Evolutionary conservation across 805 yeast species (phyloP).

Genomic region (Metschnikowia vanudenii): DNA sequence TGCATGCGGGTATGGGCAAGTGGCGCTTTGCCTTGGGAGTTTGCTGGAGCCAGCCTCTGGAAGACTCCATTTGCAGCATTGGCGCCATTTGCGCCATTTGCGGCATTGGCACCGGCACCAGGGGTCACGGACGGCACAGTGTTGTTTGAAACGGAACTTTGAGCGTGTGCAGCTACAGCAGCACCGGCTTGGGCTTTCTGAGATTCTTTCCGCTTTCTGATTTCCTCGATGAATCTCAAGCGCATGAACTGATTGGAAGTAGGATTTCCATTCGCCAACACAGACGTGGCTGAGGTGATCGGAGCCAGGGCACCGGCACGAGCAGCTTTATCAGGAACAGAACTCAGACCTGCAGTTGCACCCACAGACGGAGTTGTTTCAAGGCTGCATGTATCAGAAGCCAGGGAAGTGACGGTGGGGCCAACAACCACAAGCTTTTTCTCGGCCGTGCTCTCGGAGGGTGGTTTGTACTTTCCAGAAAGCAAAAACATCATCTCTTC

Average conservation of each 20-base stretch:
- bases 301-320: conserved; percentile 7
- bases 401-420: conserved; percentile 22
- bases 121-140: background rate
- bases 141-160: conserved; percentile 5
- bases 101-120: background rate
- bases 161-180: conserved; percentile 37
- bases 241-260: conserved; percentile 74
- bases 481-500: conserved; percentile 78
- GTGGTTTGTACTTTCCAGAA: conserved; percentile 38
- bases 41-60: background rate
- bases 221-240: conserved; percentile 82
- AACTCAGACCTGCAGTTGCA: conserved; percentile 6
- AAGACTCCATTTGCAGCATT: conserved; percentile 1
- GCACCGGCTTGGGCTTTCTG: conserved; percentile 44
- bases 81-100: too few species aligned
- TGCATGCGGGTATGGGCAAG: background rate
- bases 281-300: conserved; percentile 20
- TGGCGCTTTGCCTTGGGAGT: background rate
- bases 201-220: conserved; percentile 60
- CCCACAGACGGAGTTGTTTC: conserved; percentile 21
- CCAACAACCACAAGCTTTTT: conserved; percentile 41
- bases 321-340: conserved; percentile 8
- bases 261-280: conserved; percentile 22
- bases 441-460: conserved; percentile 36
- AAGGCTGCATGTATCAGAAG: conserved; percentile 15